phyloP scores from a whole-genome alignment of 2,329 filamentous ascomycete species.

The Fusarium sp. region DNA sequence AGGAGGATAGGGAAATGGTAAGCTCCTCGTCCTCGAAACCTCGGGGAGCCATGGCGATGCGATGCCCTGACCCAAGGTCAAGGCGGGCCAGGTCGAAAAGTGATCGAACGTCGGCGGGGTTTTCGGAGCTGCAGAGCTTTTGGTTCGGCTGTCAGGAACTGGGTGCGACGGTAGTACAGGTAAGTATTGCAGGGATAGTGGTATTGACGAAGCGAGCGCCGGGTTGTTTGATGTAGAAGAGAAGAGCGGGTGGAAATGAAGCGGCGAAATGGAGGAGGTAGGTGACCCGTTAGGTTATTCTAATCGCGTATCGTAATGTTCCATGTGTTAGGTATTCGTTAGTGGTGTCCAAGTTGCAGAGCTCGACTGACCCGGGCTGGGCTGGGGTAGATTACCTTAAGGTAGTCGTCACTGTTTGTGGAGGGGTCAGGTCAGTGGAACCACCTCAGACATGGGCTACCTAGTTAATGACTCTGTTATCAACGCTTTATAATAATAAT shows the following conservation, averaged over 20 bases:
- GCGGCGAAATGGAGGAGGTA: constrained; percentile 8
- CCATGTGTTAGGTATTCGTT: not conserved
- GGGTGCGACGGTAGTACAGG: not conserved
- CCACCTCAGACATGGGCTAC: not conserved
- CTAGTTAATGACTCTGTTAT: not conserved
- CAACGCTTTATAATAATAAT: not conserved
- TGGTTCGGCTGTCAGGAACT: constrained; percentile 1
- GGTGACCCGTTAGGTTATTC: constrained; percentile 1
- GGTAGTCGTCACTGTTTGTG: not conserved
- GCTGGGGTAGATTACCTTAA: not conserved
- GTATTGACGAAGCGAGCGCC: not conserved
- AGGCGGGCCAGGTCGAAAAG: constrained; percentile 23
- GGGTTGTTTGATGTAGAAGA: not conserved
- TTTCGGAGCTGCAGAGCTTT: constrained; percentile 9
- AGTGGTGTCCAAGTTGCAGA: not conserved
- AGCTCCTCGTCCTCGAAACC: constrained; percentile 83
- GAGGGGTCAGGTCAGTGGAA: constrained; percentile 7
- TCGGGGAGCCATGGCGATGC: constrained; percentile 57
- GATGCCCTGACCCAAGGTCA: constrained; percentile 25
- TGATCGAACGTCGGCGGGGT: constrained; percentile 20
- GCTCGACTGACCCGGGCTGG: not conserved
- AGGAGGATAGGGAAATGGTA: constrained; percentile 76
- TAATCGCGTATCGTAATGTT: not conserved
- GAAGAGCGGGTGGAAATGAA: constrained; percentile 11
- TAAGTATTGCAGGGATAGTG: not conserved